phyloP scores from a whole-genome alignment of 2,329 filamentous ascomycete species.

The Scopulariopsis brevicaulis region DNA sequence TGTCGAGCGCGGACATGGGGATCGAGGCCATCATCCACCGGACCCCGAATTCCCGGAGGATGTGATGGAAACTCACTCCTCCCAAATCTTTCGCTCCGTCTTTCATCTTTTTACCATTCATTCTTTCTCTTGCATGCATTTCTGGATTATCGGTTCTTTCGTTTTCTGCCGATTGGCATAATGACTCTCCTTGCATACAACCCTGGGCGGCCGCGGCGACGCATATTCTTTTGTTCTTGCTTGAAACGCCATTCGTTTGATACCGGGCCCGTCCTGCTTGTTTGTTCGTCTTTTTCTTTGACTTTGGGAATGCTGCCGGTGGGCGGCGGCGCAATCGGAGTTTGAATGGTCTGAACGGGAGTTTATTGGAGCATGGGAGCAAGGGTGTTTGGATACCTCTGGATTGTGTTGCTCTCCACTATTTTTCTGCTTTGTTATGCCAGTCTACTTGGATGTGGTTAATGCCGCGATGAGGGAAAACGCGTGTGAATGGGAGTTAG shows the following conservation, averaged over 20 bases:
- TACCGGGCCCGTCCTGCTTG: neutral
- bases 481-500: neutral
- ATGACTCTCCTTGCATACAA: neutral
- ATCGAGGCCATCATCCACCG: slow-evolving; percentile 49
- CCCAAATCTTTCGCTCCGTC: neutral
- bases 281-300: neutral
- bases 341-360: neutral
- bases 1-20: slow-evolving; percentile 46
- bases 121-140: slow-evolving; percentile 4
- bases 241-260: neutral
- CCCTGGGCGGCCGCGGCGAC: neutral
- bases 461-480: neutral
- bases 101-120: slow-evolving; percentile 4
- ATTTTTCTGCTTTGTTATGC: slow-evolving; percentile 5
- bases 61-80: slow-evolving; percentile 9
- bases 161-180: neutral
- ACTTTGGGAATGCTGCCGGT: neutral
- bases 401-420: neutral
- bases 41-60: slow-evolving; percentile 2
- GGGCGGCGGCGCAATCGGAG: neutral
- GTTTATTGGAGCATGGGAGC: neutral
- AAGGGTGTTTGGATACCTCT: neutral
- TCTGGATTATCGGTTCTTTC: slow-evolving; percentile 7
- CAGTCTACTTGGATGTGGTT: neutral
- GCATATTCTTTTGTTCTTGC: neutral